phyloP scores from a whole-genome alignment of 192 early-diverging fungal species.

The Podila epigama region DNA sequence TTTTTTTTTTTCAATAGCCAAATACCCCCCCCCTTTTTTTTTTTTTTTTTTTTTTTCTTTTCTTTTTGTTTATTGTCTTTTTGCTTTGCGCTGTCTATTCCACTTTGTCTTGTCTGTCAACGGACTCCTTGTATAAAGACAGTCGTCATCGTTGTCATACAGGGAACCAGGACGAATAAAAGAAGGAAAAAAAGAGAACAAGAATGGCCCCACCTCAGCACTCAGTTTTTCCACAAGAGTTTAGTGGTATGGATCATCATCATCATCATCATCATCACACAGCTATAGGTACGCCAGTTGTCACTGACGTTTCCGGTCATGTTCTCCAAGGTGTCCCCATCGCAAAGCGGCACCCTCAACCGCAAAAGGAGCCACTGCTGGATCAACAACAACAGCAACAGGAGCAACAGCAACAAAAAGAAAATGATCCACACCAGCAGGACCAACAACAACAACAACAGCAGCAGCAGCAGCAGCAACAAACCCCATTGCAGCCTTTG shows the following conservation, averaged over 20 bases:
- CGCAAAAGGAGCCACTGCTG: no score
- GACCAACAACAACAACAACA: background rate
- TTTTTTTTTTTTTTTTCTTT: constrained; percentile 4
- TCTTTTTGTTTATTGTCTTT: background rate
- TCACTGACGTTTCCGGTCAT: background rate
- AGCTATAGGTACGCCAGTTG: background rate
- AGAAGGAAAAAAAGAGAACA: background rate
- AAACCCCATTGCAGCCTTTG: background rate
- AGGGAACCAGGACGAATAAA: background rate
- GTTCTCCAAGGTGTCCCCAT: background rate
- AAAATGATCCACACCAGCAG: background rate
- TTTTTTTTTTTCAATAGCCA: background rate
- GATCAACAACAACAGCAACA: background rate
- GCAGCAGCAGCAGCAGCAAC: background rate
- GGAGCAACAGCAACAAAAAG: background rate
- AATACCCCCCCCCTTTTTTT: background rate
- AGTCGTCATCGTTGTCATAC: background rate
- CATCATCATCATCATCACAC: background rate
- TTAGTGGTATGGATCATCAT: constrained; percentile 7
- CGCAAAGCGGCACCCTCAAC: background rate
- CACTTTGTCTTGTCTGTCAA: background rate
- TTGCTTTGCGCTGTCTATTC: constrained; percentile 1
- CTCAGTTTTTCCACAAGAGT: constrained; percentile 37
- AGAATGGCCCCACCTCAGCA: constrained; percentile 44
- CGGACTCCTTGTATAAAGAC: no score